These are phyloP conservation scores for Nothophaeocryptopus gaeumannii DNA, from an alignment of 2,329 filamentous ascomycete genomes.

Conservation along the genomic window DNA sequence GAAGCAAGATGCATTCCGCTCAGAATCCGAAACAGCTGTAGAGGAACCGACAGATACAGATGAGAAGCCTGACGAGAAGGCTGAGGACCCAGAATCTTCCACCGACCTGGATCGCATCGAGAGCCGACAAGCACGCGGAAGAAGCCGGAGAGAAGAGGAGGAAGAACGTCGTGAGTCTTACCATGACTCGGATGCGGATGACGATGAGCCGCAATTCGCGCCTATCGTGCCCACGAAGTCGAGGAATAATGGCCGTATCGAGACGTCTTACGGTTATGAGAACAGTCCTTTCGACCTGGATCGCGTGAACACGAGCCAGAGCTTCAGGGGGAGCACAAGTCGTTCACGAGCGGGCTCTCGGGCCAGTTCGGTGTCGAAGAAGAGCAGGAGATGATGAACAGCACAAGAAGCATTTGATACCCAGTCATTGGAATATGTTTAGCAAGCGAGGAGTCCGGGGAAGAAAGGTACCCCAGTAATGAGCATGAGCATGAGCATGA, in stretches of 20 bases:
- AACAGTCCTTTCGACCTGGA: conserved; percentile 49
- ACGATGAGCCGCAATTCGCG: conserved; percentile 21
- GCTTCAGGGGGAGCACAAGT: conserved; percentile 33
- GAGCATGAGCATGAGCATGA: too few species aligned
- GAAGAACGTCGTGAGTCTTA: conserved; percentile 15
- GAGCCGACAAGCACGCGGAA: not conserved
- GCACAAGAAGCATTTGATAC: too few species aligned
- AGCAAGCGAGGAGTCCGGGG: too few species aligned
- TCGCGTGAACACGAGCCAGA: conserved; percentile 48
- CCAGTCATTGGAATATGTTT: too few species aligned
- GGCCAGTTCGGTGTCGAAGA: not conserved
- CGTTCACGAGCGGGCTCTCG: conserved; percentile 1
- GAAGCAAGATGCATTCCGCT: conserved; percentile 7
- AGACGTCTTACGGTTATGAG: conserved; percentile 31
- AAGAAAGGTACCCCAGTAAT: too few species aligned
- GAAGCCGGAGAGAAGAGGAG: conserved; percentile 12
- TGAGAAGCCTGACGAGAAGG: conserved; percentile 10
- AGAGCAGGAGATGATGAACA: too few species aligned
- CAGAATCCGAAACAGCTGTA: conserved; percentile 13
- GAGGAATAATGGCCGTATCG: conserved; percentile 6
- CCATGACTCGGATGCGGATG: conserved; percentile 19
- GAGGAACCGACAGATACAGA: conserved; percentile 7
- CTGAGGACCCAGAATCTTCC: conserved; percentile 1
- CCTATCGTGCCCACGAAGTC: conserved; percentile 23
- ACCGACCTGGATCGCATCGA: not conserved